Base-by-base conservation (phyloP, 208 protist genomes). In the Wallacemonas sp. region DNA sequence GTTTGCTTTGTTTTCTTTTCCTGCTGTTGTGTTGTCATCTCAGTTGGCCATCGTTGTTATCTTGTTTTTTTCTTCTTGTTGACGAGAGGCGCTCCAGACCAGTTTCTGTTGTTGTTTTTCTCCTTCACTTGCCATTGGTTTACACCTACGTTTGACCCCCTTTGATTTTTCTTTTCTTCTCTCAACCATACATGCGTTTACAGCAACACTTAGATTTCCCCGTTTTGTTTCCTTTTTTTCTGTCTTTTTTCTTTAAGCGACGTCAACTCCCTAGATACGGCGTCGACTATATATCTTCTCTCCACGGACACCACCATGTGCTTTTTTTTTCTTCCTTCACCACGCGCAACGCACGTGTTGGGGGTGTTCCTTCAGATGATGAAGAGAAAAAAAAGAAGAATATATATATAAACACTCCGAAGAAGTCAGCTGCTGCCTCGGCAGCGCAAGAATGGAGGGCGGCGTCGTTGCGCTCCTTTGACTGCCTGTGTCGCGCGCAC, bases 51-150 rank as follows among this genome's bases (percentile, higher is more conserved):
- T 41, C 39, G 17, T 39, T 52, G 8, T 63, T 24, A 21, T 4
- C 67, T 67, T 72, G 60, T 63, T 34, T 67, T 36, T 73, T 46
- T 65, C 2, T 58, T 41, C 52, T 66, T 32, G 27, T 63, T 29
- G n/a, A n/a, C 15, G 33, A 36, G 19, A 10, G 45, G 19, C 45
- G 45, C 15, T 21, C 45, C 45, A 13, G 22, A 26, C n/a, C 3
- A 41, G 36, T 30, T 6, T 22, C 6, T 50, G 46, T 3, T 24
- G 46, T 24, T 54, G 5, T 32, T 6, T 10, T 54, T 4, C 15
- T 21, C 10, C 27, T 27, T 54, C 4, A 54, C n/a, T 33, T 36
- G 5, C 46, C 12, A 10, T 54, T 6, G 8, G 26, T 33, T 10
- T 54, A 33, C 27, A 39, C 8, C 8, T 8, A 15, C 36, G 15